Evolutionary conservation across 805 yeast species (phyloP).

Genomic region (Cyberlindnera xishuangbannaensis): DNA sequence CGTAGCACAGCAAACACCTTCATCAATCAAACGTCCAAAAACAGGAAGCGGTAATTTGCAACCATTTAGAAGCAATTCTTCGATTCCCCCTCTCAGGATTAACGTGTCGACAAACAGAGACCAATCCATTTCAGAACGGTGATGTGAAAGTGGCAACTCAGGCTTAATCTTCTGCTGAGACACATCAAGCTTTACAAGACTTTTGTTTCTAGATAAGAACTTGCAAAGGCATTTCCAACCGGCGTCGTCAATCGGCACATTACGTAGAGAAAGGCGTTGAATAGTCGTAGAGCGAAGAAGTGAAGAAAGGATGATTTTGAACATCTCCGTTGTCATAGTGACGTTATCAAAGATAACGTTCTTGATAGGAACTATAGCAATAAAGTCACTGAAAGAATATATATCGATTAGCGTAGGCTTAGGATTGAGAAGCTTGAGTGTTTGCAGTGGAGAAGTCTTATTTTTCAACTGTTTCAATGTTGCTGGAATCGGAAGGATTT

Average conservation of each 20-base stretch:
- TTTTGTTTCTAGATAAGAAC: slow-evolving; percentile 59
- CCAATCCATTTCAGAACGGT: slow-evolving; percentile 84
- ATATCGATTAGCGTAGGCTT: slow-evolving; percentile 85
- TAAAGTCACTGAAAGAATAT: slow-evolving; percentile 81
- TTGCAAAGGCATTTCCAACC: slow-evolving; percentile 82
- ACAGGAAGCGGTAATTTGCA: slow-evolving; percentile 52
- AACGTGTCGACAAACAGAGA: slow-evolving; percentile 64
- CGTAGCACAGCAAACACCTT: slow-evolving; percentile 51
- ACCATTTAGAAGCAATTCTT: slow-evolving; percentile 77
- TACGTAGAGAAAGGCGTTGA: slow-evolving; percentile 70
- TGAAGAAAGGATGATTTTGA: slow-evolving; percentile 65
- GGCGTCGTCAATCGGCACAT: slow-evolving; percentile 61
- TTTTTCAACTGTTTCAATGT: slow-evolving; percentile 76
- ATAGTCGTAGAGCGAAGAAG: slow-evolving; percentile 59
- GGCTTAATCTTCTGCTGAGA: slow-evolving; percentile 51
- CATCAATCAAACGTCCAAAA: slow-evolving; percentile 49
- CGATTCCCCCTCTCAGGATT: slow-evolving; percentile 65
- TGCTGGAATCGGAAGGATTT: slow-evolving; percentile 88
- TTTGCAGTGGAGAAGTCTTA: slow-evolving; percentile 66
- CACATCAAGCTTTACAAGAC: slow-evolving; percentile 55
- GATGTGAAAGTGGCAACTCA: slow-evolving; percentile 27
- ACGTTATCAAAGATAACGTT: slow-evolving; percentile 78
- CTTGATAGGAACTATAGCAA: slow-evolving; percentile 77
- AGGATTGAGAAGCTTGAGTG: slow-evolving; percentile 75
- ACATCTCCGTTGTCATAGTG: slow-evolving; percentile 66